Conservation (phyloP, 495 filamentous ascomycete species). For the Xylaria longipes region DNA sequence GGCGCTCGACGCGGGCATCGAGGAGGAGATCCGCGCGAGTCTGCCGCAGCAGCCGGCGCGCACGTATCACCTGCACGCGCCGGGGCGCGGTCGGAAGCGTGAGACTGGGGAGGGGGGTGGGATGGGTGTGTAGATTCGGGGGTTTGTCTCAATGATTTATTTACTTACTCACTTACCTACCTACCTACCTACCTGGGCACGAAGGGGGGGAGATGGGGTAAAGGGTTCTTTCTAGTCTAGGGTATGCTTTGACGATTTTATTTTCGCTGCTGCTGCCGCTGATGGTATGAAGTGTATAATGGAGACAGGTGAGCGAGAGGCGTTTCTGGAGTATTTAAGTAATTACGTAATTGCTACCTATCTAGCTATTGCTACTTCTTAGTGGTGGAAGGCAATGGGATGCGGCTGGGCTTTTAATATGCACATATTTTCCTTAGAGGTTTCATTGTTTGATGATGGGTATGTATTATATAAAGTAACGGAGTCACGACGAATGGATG, state of each 20-base stretch:
- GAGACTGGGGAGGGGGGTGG: not conserved
- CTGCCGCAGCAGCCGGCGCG: conserved; percentile 33
- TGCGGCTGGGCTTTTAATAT: not conserved
- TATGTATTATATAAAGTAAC: not conserved
- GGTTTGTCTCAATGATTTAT: not conserved
- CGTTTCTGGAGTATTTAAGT: not conserved
- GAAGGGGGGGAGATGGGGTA: not conserved
- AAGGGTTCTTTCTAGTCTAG: not conserved
- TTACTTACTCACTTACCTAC: not conserved
- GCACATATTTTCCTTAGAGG: not conserved
- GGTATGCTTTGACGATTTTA: not conserved
- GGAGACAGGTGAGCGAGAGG: not conserved
- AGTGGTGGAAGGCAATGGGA: not conserved
- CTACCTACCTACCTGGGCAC: not conserved
- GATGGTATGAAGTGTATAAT: not conserved
- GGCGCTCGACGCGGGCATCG: conserved; percentile 39
- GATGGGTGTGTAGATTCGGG: not conserved
- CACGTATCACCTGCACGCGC: conserved; percentile 39
- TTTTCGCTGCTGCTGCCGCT: not conserved
- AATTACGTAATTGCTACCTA: not conserved
- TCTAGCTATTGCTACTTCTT: not conserved
- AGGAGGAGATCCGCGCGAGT: conserved; percentile 35
- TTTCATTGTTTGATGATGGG: not conserved
- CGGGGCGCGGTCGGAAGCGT: conserved; percentile 34
- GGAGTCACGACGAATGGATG: not conserved